Evolutionary conservation across 371 early-diverging fungal genomes (phyloP), one percentile per base, ranked within the genome.

Genomic region (Lichtheimia hyalospora): DNA sequence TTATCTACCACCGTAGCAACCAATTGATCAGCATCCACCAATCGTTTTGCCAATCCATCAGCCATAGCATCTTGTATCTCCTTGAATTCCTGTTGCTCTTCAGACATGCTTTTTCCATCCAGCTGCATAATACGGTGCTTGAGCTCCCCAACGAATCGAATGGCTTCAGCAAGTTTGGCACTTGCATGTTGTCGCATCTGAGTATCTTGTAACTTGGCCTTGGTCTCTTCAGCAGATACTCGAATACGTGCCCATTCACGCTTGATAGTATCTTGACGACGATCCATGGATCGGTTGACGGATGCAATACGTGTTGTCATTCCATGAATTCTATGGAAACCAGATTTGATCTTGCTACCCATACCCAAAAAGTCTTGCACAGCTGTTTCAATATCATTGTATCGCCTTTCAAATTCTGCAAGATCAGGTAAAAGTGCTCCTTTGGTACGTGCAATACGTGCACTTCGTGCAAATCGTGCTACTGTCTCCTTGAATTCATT

Each of bases 71-170:
- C 63, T 34, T 76, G 64, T 6, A 79, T 49, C 16, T 64, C 70
- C 56, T 67, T 69, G 58, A 79, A 56, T 52, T 74, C 74, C 57
- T 70, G 69, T 20, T 76, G 74, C 54, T 79, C 80, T 4, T 75
- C 68, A 0, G 70, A 58, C 14, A 79, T 61, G 25, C 69, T 69
- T 25, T 71, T 71, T 6, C 77, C 77, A 20, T 68, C 68, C 24
- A 82, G 55, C 16, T 80, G 74, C 10, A 84, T 54, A 6, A 77
- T 69, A 8, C 79, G 62, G 16, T 80, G 74, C 34, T 68, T 77
- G 13, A 77, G 59, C 20, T 75, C 67, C 14, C 66, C 62, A 7
- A 84, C 77, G 24, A 73, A 76, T n/a, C 67, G 62, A 21, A 75
- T 53, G 5, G 73, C 70, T 40, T 79, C 82, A 27, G 66, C 60